These are phyloP conservation scores for Oryza meyeriana DNA, from an alignment of 176 grass and related monocot species.

Conservation along the genomic window DNA sequence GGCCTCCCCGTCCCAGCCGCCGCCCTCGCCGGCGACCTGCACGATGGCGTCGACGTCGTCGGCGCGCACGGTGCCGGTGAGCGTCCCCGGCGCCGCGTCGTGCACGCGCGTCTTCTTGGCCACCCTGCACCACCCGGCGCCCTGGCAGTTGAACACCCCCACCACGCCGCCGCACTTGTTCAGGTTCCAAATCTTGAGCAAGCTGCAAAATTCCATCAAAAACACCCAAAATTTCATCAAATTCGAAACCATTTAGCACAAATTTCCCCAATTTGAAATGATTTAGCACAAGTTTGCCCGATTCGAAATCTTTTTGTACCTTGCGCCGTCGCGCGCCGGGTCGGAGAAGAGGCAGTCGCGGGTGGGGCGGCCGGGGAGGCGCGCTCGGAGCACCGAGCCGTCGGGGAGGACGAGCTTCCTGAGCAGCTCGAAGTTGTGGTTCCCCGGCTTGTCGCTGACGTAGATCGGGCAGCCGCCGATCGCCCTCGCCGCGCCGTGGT, in stretches of 20 bases:
- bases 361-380: conserved; percentile 64
- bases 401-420: conserved; percentile 76
- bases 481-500: conserved; percentile 71
- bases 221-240: neutral
- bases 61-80: conserved; percentile 46
- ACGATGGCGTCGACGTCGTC: conserved; percentile 54
- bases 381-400: conserved; percentile 65
- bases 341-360: conserved; percentile 84
- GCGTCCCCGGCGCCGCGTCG: conserved; percentile 52
- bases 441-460: conserved; percentile 82
- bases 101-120: conserved; percentile 64
- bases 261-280: no score
- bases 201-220: neutral
- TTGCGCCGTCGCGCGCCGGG: conserved; percentile 61
- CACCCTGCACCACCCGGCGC: conserved; percentile 73
- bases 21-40: conserved; percentile 16
- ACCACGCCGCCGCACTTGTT: conserved; percentile 71
- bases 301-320: conserved; percentile 20
- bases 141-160: conserved; percentile 91
- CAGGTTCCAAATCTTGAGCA: conserved; percentile 92
- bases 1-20: conserved; percentile 38
- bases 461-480: conserved; percentile 62
- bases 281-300: no score
- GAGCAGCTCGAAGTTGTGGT: conserved; percentile 76
- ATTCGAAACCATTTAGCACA: neutral